phyloP scores from a whole-genome alignment of 305 asterid genomes.

The Solanum hybrid region DNA sequence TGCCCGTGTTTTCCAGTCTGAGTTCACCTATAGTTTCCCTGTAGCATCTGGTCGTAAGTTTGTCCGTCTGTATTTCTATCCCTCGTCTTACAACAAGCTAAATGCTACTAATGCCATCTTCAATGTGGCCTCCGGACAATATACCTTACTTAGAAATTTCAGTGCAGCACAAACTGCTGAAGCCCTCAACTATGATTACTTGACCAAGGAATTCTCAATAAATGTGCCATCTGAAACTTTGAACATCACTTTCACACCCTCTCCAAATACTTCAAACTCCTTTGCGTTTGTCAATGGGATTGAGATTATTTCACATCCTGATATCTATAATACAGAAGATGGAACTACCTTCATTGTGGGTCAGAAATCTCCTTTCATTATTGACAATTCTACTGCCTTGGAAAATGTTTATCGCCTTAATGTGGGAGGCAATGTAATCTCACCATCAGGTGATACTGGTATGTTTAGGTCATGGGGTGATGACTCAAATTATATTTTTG shows the following conservation, averaged over 20 bases:
- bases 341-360: conserved; percentile 25
- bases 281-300: conserved; percentile 77
- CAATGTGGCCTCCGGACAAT: conserved; percentile 46
- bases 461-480: conserved; percentile 64
- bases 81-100: conserved; percentile 49
- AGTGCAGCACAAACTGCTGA: conserved; percentile 57
- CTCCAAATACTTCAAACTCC: conserved; percentile 30
- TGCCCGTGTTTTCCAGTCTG: conserved; percentile 61
- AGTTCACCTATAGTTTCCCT: conserved; percentile 71
- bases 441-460: conserved; percentile 69
- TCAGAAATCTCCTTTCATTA: conserved; percentile 24
- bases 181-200: conserved; percentile 58
- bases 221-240: conserved; percentile 37
- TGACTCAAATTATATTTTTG: conserved; percentile 43
- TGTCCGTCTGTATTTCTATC: conserved; percentile 72
- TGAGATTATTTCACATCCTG: conserved; percentile 71
- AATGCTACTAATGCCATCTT: conserved; percentile 48
- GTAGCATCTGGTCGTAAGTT: conserved; percentile 73
- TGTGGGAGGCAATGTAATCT: conserved; percentile 80
- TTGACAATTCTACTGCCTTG: conserved; percentile 51
- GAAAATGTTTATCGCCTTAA: conserved; percentile 71
- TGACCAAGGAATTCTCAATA: conserved; percentile 68
- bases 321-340: conserved; percentile 47
- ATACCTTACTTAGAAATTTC: conserved; percentile 55
- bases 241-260: conserved; percentile 54